These are phyloP conservation scores for Tuber brumale DNA, from an alignment of 495 filamentous ascomycete genomes.

Conservation along the genomic window DNA sequence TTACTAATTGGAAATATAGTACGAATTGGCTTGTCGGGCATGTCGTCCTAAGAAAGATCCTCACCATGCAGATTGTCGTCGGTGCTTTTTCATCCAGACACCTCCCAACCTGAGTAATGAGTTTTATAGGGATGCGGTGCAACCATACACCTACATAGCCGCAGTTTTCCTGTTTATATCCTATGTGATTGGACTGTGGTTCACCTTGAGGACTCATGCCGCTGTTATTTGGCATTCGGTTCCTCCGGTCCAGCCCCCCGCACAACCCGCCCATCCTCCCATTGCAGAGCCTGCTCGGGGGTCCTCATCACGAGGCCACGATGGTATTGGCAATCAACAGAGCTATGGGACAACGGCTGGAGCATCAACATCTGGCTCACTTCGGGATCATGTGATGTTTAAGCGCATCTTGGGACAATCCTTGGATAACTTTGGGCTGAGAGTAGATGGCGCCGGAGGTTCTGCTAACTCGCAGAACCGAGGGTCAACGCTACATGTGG, in stretches of 20 bases:
- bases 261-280: slow-evolving; percentile 7
- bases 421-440: slow-evolving; percentile 67
- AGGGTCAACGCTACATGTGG: slow-evolving; percentile 56
- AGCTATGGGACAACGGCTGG: slow-evolving; percentile 30
- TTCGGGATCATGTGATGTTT: slow-evolving; percentile 82
- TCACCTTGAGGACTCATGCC: slow-evolving; percentile 91
- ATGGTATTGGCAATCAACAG: slow-evolving; percentile 23
- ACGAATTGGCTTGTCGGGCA: slow-evolving; percentile 82
- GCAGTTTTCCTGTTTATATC: slow-evolving; percentile 81
- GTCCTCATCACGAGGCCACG: slow-evolving; percentile 32
- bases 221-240: slow-evolving; percentile 82
- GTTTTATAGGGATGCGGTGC: slow-evolving; percentile 84
- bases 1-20: slow-evolving; percentile 51
- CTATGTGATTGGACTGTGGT: slow-evolving; percentile 91
- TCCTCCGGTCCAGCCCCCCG: slow-evolving; percentile 40
- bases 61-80: slow-evolving; percentile 64
- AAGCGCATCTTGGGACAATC: slow-evolving; percentile 90
- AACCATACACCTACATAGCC: slow-evolving; percentile 84
- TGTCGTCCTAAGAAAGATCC: slow-evolving; percentile 54
- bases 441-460: slow-evolving; percentile 46
- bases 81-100: slow-evolving; percentile 87
- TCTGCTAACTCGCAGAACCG: slow-evolving; percentile 43
- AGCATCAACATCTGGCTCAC: slow-evolving; percentile 42
- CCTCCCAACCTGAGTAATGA: slow-evolving; percentile 69
- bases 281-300: slow-evolving; percentile 22